Evolutionary conservation across 106 monocot species (phyloP).

Genomic region (Iris macrosiphon): DNA sequence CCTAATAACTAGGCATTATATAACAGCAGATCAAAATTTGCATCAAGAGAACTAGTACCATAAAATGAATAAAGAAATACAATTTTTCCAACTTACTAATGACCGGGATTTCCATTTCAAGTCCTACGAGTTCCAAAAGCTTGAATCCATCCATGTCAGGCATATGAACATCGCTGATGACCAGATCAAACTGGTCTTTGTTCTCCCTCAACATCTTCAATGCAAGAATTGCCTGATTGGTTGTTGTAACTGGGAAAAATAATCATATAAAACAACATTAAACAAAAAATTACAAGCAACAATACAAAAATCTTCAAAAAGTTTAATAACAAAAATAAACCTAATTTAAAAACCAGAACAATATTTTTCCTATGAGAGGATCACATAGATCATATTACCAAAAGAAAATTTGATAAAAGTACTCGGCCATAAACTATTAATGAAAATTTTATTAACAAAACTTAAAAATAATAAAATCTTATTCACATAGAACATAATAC

Average conservation of each 20-base stretch:
- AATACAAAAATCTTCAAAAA: not conserved
- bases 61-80: not conserved
- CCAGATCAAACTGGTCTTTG: slow-evolving; percentile 42
- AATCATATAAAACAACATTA: not conserved
- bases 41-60: not conserved
- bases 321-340: not conserved
- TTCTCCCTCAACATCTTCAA: slow-evolving; percentile 40
- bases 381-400: too few relatives aligned
- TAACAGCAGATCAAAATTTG: not conserved
- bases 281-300: not conserved
- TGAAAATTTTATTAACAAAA: too few relatives aligned
- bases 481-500: too few relatives aligned
- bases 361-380: too few relatives aligned
- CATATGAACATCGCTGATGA: slow-evolving; percentile 57
- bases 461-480: too few relatives aligned
- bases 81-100: slow-evolving; percentile 26
- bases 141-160: slow-evolving; percentile 52
- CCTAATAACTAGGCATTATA: not conserved
- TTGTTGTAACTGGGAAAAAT: slow-evolving; percentile 29
- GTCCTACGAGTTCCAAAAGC: slow-evolving; percentile 47
- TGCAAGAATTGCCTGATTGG: slow-evolving; percentile 18
- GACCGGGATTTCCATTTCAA: slow-evolving; percentile 57
- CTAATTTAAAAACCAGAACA: too few relatives aligned
- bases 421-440: not conserved
- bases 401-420: not conserved